Evolutionary conservation across 208 protist species (phyloP).

Genomic region (Leishmania aethiopica): DNA sequence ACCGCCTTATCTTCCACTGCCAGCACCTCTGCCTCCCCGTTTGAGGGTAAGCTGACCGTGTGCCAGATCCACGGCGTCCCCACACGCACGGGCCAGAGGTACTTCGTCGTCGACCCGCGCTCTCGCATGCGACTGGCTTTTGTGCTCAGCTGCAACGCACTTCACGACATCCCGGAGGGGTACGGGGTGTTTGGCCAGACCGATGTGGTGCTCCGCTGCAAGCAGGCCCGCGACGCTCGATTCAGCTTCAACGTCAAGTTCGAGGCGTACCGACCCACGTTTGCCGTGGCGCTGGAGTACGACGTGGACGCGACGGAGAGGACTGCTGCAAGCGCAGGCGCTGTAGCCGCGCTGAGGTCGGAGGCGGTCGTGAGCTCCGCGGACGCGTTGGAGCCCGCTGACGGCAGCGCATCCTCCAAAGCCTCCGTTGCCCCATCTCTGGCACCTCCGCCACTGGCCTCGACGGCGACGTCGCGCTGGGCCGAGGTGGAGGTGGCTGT

Average conservation of each 20-base stretch:
- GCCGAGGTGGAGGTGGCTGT: conserved; percentile 26
- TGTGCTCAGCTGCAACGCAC: conserved; percentile 53
- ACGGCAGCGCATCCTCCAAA: not conserved
- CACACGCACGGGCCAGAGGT: conserved; percentile 53
- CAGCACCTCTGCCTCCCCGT: conserved; percentile 29
- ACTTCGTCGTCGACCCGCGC: conserved; percentile 80
- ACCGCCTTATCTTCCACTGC: not conserved
- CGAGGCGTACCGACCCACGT: conserved; percentile 63
- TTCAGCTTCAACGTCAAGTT: conserved; percentile 75
- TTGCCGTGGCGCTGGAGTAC: conserved; percentile 51
- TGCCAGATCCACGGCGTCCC: conserved; percentile 76
- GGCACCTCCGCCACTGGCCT: not conserved
- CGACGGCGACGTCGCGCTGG: conserved; percentile 12
- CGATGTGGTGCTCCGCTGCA: conserved; percentile 87
- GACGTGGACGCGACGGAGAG: conserved; percentile 28
- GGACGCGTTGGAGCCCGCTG: not conserved
- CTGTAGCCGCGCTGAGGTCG: not conserved
- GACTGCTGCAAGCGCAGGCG: not conserved
- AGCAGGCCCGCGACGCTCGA: conserved; percentile 78
- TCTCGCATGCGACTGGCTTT: conserved; percentile 81
- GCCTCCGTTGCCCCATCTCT: conserved; percentile 15
- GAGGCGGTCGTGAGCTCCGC: not conserved
- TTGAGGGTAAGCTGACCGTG: conserved; percentile 69
- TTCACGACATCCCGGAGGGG: conserved; percentile 41
- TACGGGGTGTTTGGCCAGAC: conserved; percentile 58